Conservation (phyloP, 1,139 yeast species). For the Suhomyces terraborum region DNA sequence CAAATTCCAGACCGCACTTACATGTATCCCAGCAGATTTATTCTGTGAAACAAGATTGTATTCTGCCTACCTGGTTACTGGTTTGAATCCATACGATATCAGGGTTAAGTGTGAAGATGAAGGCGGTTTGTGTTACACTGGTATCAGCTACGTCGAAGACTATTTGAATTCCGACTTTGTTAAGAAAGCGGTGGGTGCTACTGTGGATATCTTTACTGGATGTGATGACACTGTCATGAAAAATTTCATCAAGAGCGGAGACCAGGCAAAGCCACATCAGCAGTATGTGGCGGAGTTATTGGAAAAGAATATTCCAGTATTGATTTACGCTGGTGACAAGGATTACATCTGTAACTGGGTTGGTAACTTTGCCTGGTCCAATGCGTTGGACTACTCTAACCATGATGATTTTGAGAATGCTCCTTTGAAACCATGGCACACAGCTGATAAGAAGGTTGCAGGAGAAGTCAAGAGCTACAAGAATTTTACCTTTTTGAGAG, state of each 20-base stretch:
- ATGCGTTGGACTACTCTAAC: constrained; percentile 31
- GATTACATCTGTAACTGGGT: constrained; percentile 45
- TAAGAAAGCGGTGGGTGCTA: constrained; percentile 61
- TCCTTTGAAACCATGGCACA: constrained; percentile 45
- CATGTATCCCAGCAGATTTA: constrained; percentile 57
- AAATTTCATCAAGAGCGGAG: constrained; percentile 60
- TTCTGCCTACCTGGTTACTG: constrained; percentile 58
- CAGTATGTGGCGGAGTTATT: constrained; percentile 58
- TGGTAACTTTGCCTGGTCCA: constrained; percentile 41
- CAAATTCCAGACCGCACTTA: constrained; percentile 40
- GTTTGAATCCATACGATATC: constrained; percentile 70
- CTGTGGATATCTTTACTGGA: constrained; percentile 54
- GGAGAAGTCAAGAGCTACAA: constrained; percentile 60
- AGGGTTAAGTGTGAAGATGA: constrained; percentile 58
- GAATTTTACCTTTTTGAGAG: constrained; percentile 60
- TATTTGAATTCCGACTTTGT: constrained; percentile 63
- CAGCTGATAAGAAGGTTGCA: constrained; percentile 46
- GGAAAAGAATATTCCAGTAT: constrained; percentile 47
- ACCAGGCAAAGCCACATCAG: constrained; percentile 67
- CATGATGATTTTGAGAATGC: constrained; percentile 29
- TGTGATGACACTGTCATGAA: constrained; percentile 60
- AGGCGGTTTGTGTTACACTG: constrained; percentile 58
- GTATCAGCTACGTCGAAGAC: constrained; percentile 53
- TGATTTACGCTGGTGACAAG: constrained; percentile 44
- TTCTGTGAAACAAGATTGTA: constrained; percentile 43